Evolutionary conservation across 768 basidiomycete genomes (phyloP).

Genomic region (Suillus luteus): DNA sequence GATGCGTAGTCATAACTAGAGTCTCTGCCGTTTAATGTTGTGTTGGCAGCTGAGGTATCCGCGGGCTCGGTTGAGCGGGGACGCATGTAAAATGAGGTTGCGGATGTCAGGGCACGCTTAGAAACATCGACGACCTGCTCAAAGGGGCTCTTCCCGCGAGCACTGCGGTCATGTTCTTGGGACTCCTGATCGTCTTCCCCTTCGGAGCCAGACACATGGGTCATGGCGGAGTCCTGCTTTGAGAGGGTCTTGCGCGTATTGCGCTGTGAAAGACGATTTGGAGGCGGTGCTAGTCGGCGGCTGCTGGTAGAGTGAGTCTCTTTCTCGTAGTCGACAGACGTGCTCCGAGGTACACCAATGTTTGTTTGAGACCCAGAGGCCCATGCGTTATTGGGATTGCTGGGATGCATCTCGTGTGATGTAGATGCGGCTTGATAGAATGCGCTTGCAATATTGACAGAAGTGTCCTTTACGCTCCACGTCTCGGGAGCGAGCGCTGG

Average conservation of each 20-base stretch:
- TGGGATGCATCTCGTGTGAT: slow-evolving; percentile 42
- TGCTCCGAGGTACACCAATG: slow-evolving; percentile 61
- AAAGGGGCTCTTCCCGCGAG: slow-evolving; percentile 70
- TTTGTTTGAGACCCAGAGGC: slow-evolving; percentile 56
- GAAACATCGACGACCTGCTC: slow-evolving; percentile 60
- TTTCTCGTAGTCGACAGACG: slow-evolving; percentile 80
- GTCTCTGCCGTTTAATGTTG: slow-evolving; percentile 39
- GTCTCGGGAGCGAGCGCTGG: slow-evolving; percentile 54
- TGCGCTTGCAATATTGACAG: slow-evolving; percentile 84
- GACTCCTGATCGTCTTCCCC: slow-evolving; percentile 47
- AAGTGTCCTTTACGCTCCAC: slow-evolving; percentile 80
- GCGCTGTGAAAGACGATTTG: slow-evolving; percentile 43
- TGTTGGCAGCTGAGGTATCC: slow-evolving; percentile 32
- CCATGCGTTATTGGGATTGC: slow-evolving; percentile 66
- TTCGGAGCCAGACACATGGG: slow-evolving; percentile 70
- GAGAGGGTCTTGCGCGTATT: slow-evolving; percentile 49
- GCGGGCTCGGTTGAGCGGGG: slow-evolving; percentile 62
- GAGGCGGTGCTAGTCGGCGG: slow-evolving; percentile 67
- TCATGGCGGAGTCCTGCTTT: slow-evolving; percentile 51
- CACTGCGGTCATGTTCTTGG: slow-evolving; percentile 33
- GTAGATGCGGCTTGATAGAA: slow-evolving; percentile 67
- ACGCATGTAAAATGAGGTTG: slow-evolving; percentile 63
- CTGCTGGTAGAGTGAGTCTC: slow-evolving; percentile 54
- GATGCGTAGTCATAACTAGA: slow-evolving; percentile 77
- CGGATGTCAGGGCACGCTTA: slow-evolving; percentile 52